These are phyloP conservation scores for Peziza echinospora DNA, from an alignment of 495 filamentous ascomycete genomes.

Conservation along the genomic window DNA sequence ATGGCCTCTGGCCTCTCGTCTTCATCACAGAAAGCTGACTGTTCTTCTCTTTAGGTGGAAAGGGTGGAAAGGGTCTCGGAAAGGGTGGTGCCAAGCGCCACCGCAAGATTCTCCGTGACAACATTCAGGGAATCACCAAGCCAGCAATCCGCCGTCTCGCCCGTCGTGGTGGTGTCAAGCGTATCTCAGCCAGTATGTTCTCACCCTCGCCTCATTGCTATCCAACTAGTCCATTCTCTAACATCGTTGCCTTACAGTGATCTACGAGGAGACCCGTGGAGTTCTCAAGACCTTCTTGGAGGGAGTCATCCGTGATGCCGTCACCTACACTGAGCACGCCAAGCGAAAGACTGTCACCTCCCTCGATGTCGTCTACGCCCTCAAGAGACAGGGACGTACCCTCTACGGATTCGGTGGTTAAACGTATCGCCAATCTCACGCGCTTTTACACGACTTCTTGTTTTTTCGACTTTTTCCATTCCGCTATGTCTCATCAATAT, in stretches of 20 bases:
- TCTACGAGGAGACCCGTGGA: conserved; percentile 99
- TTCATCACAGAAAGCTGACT: not conserved
- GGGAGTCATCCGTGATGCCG: conserved; percentile 97
- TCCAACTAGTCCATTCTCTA: not conserved
- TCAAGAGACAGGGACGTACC: conserved; percentile 89
- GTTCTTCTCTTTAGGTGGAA: conserved; percentile 40
- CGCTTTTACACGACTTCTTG: not conserved
- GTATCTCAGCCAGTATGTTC: conserved; percentile 85
- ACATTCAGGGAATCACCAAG: conserved; percentile 99
- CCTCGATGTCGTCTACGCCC: conserved; percentile 83
- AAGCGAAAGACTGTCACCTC: conserved; percentile 97
- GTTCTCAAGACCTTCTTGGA: conserved; percentile 99
- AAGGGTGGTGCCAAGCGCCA: conserved; percentile 78
- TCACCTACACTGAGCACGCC: conserved; percentile 95
- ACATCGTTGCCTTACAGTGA: conserved; percentile 29
- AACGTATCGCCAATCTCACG: too few relatives aligned
- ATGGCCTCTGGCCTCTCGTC: too few relatives aligned
- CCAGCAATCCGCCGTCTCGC: conserved; percentile 99
- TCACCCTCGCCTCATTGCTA: not conserved
- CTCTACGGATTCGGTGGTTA: conserved; percentile 98
- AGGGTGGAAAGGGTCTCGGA: conserved; percentile 93
- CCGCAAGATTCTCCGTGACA: conserved; percentile 98
- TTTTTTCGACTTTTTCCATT: not conserved
- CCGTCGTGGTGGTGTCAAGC: conserved; percentile 99
- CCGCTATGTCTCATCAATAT: not conserved